Evolutionary conservation across 192 early-diverging fungal species (phyloP).

Genomic region (Paraglomus occultum): DNA sequence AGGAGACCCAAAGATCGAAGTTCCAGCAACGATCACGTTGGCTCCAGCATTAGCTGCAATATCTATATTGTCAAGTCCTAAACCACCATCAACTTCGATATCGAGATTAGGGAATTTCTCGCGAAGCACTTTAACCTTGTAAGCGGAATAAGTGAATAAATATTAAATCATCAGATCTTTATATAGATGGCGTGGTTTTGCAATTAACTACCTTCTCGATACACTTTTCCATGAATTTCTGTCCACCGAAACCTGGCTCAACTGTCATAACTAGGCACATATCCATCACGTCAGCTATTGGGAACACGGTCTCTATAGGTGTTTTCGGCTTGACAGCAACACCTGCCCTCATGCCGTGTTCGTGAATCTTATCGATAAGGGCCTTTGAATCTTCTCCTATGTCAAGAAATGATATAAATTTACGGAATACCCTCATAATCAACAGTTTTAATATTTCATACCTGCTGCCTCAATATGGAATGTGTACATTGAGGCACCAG

Average conservation of each 20-base stretch:
- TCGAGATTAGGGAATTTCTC: conserved; percentile 78
- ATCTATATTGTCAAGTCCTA: conserved; percentile 82
- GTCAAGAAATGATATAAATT: background rate
- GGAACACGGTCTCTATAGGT: conserved; percentile 56
- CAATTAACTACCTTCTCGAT: conserved; percentile 72
- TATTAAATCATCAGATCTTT: background rate
- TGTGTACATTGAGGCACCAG: conserved; percentile 82
- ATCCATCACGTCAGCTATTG: conserved; percentile 65
- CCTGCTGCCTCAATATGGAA: conserved; percentile 92
- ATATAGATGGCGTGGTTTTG: background rate
- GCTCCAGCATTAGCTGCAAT: conserved; percentile 85
- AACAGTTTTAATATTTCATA: conserved; percentile 21
- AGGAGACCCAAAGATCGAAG: conserved; percentile 79
- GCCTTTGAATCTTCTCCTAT: conserved; percentile 55
- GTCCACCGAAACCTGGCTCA: conserved; percentile 97
- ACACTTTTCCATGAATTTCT: conserved; percentile 86
- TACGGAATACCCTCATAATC: background rate
- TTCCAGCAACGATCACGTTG: conserved; percentile 97
- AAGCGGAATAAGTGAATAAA: conserved; percentile 2
- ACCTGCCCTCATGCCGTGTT: conserved; percentile 87
- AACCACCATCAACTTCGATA: conserved; percentile 95
- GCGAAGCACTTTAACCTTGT: conserved; percentile 62
- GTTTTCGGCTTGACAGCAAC: conserved; percentile 92
- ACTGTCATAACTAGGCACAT: conserved; percentile 97
- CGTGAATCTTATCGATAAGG: conserved; percentile 80